phyloP scores from a whole-genome alignment of 768 basidiomycete species.

The Lactifluus volemus region DNA sequence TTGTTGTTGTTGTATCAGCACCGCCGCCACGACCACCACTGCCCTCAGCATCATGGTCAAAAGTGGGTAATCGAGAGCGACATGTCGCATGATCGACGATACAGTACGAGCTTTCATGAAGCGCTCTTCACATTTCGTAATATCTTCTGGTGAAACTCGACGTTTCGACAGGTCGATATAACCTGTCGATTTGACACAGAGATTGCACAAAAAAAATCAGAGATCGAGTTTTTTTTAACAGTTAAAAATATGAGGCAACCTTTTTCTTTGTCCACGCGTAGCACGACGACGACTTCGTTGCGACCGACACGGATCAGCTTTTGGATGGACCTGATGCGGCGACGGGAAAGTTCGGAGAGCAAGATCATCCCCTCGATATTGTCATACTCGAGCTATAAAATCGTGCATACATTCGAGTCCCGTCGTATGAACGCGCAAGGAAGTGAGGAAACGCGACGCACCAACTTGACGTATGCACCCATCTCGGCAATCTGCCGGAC shows the following conservation, averaged over 20 bases:
- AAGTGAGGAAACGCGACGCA: constrained; percentile 31
- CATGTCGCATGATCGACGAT: constrained; percentile 86
- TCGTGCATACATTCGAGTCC: neutral
- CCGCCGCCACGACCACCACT: constrained; percentile 13
- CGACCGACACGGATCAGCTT: constrained; percentile 96
- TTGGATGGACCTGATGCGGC: constrained; percentile 95
- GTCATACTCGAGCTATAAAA: constrained; percentile 88
- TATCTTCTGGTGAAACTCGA: constrained; percentile 95
- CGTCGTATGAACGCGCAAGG: neutral
- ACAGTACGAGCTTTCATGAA: constrained; percentile 98
- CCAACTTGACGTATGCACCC: constrained; percentile 98
- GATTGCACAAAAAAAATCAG: neutral
- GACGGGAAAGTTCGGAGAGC: constrained; percentile 92
- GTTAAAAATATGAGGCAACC: constrained; percentile 35
- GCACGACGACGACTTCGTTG: constrained; percentile 97
- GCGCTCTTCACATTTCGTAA: constrained; percentile 96
- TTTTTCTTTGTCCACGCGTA: constrained; percentile 98
- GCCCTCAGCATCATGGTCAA: constrained; percentile 25
- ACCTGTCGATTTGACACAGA: constrained; percentile 36
- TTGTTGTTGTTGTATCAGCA: neutral
- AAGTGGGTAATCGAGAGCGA: constrained; percentile 66
- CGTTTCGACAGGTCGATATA: constrained; percentile 99
- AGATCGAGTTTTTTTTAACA: no score
- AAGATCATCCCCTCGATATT: constrained; percentile 99
- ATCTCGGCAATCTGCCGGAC: constrained; percentile 99